Evolutionary conservation across 257 asterid species (phyloP).

Genomic region (Parsonsia alboflavescens): DNA sequence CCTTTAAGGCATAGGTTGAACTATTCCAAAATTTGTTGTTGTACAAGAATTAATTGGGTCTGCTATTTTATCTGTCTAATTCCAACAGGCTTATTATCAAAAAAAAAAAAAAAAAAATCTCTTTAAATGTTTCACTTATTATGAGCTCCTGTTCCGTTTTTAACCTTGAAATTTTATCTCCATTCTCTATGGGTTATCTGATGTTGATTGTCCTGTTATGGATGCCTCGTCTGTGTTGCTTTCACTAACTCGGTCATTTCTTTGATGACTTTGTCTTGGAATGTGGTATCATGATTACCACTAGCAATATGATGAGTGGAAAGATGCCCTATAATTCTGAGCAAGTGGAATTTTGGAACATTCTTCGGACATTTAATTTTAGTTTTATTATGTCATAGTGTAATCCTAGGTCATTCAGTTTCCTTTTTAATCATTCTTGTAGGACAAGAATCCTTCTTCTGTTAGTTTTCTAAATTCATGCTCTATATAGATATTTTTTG

Average conservation of each 20-base stretch:
- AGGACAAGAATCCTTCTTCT: not conserved
- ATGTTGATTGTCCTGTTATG: not conserved
- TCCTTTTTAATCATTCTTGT: not conserved
- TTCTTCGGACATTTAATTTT: not conserved
- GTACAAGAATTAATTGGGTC: not conserved
- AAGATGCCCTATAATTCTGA: not conserved
- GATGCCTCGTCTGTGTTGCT: not conserved
- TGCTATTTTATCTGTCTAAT: not conserved
- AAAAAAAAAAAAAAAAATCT: not conserved
- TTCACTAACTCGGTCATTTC: not conserved
- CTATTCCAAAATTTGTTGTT: not conserved
- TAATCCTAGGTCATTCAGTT: not conserved
- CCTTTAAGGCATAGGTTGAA: not conserved
- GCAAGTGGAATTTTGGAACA: not conserved
- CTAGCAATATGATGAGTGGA: not conserved
- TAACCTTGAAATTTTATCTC: not conserved
- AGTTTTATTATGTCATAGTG: too few relatives aligned
- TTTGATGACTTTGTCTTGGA: not conserved
- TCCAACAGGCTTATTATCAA: not conserved
- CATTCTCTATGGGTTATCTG: not conserved
- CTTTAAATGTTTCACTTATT: not conserved
- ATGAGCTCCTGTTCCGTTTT: not conserved
- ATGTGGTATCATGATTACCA: not conserved
- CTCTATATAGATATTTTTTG: not conserved
- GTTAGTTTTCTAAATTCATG: not conserved